Evolutionary conservation across 2,329 filamentous ascomycete species (phyloP).

Genomic region (Monosporascus sp.): DNA sequence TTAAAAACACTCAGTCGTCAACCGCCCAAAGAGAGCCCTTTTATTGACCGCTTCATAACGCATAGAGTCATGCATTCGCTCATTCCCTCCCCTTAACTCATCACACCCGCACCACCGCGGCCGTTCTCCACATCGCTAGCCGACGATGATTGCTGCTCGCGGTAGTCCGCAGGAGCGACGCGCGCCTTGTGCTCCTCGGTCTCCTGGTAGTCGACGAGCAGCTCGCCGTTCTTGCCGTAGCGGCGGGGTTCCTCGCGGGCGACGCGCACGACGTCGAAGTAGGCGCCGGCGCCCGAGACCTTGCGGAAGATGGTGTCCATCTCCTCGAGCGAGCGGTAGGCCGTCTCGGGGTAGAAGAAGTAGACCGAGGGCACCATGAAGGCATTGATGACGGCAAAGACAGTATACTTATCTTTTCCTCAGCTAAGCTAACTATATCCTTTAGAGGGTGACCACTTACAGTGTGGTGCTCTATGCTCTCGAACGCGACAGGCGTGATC

Average conservation of each 20-base stretch:
- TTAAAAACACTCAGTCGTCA: too few species aligned
- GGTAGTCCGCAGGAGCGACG: constrained; percentile 8
- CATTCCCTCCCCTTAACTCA: background rate
- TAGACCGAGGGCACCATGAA: constrained; percentile 54
- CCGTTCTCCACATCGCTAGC: constrained; percentile 17
- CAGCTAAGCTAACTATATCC: background rate
- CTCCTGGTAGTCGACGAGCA: constrained; percentile 44
- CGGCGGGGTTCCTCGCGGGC: constrained; percentile 46
- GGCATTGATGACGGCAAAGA: constrained; percentile 63
- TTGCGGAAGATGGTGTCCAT: constrained; percentile 63
- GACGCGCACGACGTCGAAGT: constrained; percentile 36
- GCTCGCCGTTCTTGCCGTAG: constrained; percentile 56
- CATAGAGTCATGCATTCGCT: too few species aligned
- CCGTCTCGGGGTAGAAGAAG: constrained; percentile 63
- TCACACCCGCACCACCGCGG: background rate
- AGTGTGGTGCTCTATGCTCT: constrained; percentile 48
- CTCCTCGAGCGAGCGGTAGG: constrained; percentile 59
- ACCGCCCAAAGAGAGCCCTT: too few species aligned
- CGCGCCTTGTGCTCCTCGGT: constrained; percentile 33
- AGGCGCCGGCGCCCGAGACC: constrained; percentile 37
- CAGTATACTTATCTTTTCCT: constrained; percentile 48
- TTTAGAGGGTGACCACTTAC: background rate
- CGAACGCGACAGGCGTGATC: constrained; percentile 56
- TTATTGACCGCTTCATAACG: too few species aligned
- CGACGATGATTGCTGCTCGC: constrained; percentile 5